phyloP scores from a whole-genome alignment of 768 basidiomycete genomes.

The Basidioascus undulatus region DNA sequence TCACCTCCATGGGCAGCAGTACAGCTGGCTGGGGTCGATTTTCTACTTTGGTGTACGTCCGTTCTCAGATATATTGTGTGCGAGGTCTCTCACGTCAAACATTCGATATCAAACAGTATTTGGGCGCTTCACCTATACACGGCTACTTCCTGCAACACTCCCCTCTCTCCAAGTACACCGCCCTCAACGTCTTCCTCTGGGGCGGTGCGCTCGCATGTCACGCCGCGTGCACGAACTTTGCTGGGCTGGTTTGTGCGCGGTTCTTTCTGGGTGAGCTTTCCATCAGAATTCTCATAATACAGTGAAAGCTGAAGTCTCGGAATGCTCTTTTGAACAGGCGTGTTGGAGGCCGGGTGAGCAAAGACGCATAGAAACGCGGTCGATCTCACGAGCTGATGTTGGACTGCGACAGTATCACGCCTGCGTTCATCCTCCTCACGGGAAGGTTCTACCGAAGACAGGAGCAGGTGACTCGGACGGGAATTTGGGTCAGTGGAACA shows the following conservation, averaged over 20 bases:
- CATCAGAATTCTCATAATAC: constrained; percentile 3
- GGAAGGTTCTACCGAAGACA: constrained; percentile 1
- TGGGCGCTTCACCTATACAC: too few species aligned
- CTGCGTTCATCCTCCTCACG: constrained; percentile 2
- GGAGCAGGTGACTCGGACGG: constrained; percentile 3
- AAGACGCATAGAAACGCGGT: too few species aligned
- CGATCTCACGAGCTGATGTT: too few species aligned
- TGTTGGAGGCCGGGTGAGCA: constrained; percentile 1
- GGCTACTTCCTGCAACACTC: constrained; percentile 4
- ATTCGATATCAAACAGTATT: too few species aligned
- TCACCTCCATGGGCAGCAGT: too few species aligned
- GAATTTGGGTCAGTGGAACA: constrained; percentile 5
- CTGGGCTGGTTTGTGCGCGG: constrained; percentile 1
- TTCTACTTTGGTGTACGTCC: too few species aligned
- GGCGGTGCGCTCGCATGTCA: constrained; percentile 5
- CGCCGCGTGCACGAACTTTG: constrained; percentile 1
- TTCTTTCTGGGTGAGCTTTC: constrained; percentile 1
- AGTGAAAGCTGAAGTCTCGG: too few species aligned
- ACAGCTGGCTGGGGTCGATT: too few species aligned
- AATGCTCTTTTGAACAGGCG: too few species aligned
- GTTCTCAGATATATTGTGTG: too few species aligned
- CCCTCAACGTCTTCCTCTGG: constrained; percentile 5
- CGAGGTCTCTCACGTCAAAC: too few species aligned
- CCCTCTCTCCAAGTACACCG: constrained; percentile 5
- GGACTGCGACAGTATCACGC: too few species aligned